Base-by-base conservation (phyloP, 2,329 filamentous ascomycete species). In the Claviceps digitariae region DNA sequence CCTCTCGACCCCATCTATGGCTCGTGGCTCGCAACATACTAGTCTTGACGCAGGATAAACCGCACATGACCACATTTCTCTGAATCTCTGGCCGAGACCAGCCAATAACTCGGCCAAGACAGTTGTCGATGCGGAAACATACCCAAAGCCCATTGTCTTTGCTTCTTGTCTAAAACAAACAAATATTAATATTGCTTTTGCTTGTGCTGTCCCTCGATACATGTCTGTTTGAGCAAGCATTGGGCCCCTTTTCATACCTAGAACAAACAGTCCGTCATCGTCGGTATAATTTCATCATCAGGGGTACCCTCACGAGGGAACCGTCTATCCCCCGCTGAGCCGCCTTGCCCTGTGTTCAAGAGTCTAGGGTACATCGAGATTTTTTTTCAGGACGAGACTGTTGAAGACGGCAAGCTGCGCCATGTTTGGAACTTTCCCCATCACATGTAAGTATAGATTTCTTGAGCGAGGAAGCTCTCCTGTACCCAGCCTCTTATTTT, bases 401-500 rank as follows among this genome's bases (percentile, higher is more conserved):
- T 10, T 43, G 34, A 23, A 45, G 31, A 17, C 41, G 27, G 9
- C 34, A 21, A 21, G 36, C 47, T 57, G 57, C 60, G 62, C 55
- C 60, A 74, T 74, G 72, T 74, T 74, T 60, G 71, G 71, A 49
- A 68, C 64, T 52, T 66, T 74, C 56, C 57, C 68, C 51, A 64
- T 66, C 55, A 63, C 70, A 59, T 62, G 70, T 73, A 65, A 67
- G 71, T 66, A 50, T 31, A 43, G 41, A 34, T 54, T 53, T 27
- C 44, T 31, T 27, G 8, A 27, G 10, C 52, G 15, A 29, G 38
- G 17, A 48, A 47, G 20, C 36, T 52, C 27, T 51, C 25, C 41
- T 38, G 4, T 27, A 23, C 20, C 2, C 31, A 46, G 29, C 36
- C 40, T 46, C 31, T 36, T 52, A 54, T 57, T 50, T 31, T 3